Base-by-base conservation (phyloP, 345 rosid species). In the Reutealis trisperma region DNA sequence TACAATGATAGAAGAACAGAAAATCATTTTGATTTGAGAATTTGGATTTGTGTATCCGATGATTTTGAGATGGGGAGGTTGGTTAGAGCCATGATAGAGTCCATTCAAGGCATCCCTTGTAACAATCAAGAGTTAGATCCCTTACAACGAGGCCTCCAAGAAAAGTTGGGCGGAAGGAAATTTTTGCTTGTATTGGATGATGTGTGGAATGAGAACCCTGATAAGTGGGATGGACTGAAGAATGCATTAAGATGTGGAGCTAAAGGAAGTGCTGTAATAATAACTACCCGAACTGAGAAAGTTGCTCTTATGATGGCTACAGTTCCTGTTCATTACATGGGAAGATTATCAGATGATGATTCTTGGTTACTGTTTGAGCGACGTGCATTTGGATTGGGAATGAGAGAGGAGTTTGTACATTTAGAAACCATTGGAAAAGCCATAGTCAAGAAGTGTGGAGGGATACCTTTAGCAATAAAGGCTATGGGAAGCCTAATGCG, bases 401-500 rank as follows among this genome's bases (percentile, higher is more conserved):
- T 15, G 0, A 44, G 47, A 22, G 74, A 73, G 14, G 62, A 73
- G n/a, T 5, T 9, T 7, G 64, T n/a, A 24, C 37, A n/a, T 37
- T 58, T 78, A 47, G 21, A 54, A 57, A 25, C 77, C n/a, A 73
- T 73, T 32, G 74, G 77, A 34, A 73, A 5, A 25, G 81, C 30
- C 13, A 73, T 79, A 42, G 70, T 52, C 37, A 16, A 72, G 51
- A 72, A 72, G 52, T 78, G 81, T 62, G 54, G 72, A 21, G 73
- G 81, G 10, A 42, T 72, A 24, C 81, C 81, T 44, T 58, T 78
- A 21, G 67, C 72, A 9, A 18, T 64, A 27, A 72, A 68, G 63
- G 41, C 74, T n/a, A 1, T 74, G 13, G 78, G 78, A 34, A 79
- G 74, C 52, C 4, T 79, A 18, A 67, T 68, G 82, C 49, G 27